Conservation (phyloP, 2,329 filamentous ascomycete genomes). For the Diaporthe ilicicola region DNA sequence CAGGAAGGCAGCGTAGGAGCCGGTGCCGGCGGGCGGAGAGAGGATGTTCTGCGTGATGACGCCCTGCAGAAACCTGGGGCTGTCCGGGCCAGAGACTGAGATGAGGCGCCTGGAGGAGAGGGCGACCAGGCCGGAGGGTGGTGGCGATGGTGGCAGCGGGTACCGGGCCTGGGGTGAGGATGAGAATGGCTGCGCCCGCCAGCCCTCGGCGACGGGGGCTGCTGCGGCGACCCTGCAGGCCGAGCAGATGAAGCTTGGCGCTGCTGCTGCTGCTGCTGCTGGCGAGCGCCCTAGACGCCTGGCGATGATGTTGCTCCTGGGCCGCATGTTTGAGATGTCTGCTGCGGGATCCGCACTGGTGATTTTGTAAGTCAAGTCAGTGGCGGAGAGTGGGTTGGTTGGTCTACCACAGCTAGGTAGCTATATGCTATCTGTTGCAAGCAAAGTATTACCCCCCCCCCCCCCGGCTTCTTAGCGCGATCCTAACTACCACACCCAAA, state of each 20-base stretch:
- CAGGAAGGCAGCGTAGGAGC: slow-evolving; percentile 85
- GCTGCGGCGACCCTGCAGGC: slow-evolving; percentile 26
- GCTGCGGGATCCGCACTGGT: not conserved
- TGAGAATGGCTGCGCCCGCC: not conserved
- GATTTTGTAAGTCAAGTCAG: not conserved
- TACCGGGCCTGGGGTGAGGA: slow-evolving; percentile 35
- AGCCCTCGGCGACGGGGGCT: not conserved
- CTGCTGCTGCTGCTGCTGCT: not conserved
- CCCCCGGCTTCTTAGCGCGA: too few species aligned
- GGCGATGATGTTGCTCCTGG: not conserved
- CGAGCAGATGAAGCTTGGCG: slow-evolving; percentile 27
- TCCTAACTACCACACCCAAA: too few species aligned
- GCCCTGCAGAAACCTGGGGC: slow-evolving; percentile 86
- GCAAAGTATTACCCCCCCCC: too few species aligned
- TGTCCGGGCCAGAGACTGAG: slow-evolving; percentile 79
- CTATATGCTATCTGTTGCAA: too few species aligned
- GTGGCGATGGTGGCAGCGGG: slow-evolving; percentile 49
- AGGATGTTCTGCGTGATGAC: slow-evolving; percentile 80
- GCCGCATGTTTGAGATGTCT: slow-evolving; percentile 3
- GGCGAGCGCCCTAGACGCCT: not conserved
- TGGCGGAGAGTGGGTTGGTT: not conserved
- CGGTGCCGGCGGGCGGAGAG: slow-evolving; percentile 49
- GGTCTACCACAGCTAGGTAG: too few species aligned
- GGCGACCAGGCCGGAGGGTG: slow-evolving; percentile 56
- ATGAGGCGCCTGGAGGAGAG: slow-evolving; percentile 83